Evolutionary conservation across 768 basidiomycete genomes (phyloP), one percentile per base, ranked within the genome.

Genomic region (Collybia sordida): DNA sequence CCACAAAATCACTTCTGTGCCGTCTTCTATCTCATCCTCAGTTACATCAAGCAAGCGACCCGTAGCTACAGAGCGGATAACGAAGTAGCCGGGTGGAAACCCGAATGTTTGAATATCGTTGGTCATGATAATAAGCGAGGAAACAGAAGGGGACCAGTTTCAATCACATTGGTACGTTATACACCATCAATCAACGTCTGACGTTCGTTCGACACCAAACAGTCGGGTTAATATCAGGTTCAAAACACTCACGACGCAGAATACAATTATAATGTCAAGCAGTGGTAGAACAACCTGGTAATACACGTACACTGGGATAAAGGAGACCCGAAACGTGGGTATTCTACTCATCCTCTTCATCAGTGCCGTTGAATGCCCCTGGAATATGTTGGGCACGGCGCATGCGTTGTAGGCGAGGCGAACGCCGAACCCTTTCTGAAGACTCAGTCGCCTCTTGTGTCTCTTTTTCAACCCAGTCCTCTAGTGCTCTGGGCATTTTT

Each of bases 401-500:
- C 17, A 19, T 45, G 5, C 47, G 45, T 23, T 42, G 48, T 19
- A 64, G 47, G 47, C 65, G 66, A 18, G 36, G 42, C 5, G 68
- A 70, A 45, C 64, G 61, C 21, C 65, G 49, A 38, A 44, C 48
- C n/a, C 45, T 53, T n/a, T 42, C 15, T 17, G 6, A 43, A n/a
- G 24, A 35, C 11, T 63, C 62, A 25, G 44, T 41, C 17, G 55
- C 56, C 24, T 69, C 63, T 54, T 60, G 42, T 50, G 55, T 53
- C 41, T 60, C 46, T 36, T 81, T 87, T 67, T 88, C 87, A 3
- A 80, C 75, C 77, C 83, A 87, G 60, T 94, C 91, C 59, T 93
- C 86, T 41, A 97, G 61, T 4, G 69, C 70, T 34, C 81, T 74
- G 0, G 67, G 65, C 71, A 83, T 80, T 68, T 93, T 95, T 1